phyloP scores from a whole-genome alignment of 176 grass and related monocot genomes.

The Rhynchospora pubera region DNA sequence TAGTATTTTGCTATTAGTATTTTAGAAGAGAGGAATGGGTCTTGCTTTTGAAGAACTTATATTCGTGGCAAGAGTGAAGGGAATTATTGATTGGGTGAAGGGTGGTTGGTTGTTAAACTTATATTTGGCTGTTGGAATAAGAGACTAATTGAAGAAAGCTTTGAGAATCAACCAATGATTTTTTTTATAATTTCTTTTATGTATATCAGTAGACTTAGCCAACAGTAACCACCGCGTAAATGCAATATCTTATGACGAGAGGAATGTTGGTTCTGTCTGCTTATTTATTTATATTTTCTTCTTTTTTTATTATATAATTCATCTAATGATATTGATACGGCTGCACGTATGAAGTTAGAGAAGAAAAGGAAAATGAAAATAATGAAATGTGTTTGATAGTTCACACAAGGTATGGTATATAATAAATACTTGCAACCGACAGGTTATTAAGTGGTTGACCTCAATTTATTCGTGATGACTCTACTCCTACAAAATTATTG shows the following conservation, averaged over 20 bases:
- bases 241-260: neutral
- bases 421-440: neutral
- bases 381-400: neutral
- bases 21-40: conserved; percentile 11
- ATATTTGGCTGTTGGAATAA: neutral
- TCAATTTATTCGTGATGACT: neutral
- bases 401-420: neutral
- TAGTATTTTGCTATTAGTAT: neutral
- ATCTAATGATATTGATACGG: neutral
- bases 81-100: neutral
- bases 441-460: neutral
- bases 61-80: conserved; percentile 6
- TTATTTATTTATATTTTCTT: neutral
- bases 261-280: neutral
- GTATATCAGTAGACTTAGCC: neutral
- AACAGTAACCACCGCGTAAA: neutral
- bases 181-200: too few relatives aligned
- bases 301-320: neutral
- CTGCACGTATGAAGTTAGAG: neutral
- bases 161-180: too few relatives aligned
- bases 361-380: neutral
- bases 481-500: neutral
- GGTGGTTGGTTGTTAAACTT: conserved; percentile 1
- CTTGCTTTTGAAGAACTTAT: neutral
- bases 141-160: neutral